Conservation (phyloP, 2,329 filamentous ascomycete genomes). For the Cytospora chrysosperma region DNA sequence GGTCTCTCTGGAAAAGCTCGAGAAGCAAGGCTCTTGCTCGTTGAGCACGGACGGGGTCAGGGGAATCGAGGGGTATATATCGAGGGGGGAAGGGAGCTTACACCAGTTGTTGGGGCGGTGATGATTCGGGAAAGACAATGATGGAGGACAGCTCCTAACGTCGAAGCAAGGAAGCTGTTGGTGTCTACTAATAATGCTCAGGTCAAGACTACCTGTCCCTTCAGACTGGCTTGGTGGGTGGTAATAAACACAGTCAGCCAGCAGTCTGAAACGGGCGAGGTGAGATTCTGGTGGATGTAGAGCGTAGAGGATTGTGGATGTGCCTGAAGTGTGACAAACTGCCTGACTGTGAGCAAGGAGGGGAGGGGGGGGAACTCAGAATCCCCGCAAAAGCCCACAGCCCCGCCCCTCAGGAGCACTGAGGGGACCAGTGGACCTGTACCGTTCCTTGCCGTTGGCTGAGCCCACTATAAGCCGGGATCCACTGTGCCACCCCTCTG, state of each 20-base stretch:
- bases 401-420: background rate
- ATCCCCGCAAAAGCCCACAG: background rate
- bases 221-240: background rate
- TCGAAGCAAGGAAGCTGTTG: background rate
- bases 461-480: slow-evolving; percentile 2
- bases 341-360: no score
- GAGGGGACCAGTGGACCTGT: background rate
- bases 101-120: slow-evolving; percentile 6
- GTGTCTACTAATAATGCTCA: slow-evolving; percentile 13
- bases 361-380: background rate
- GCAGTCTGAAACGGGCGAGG: background rate
- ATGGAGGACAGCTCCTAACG: slow-evolving; percentile 1
- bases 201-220: slow-evolving; percentile 1
- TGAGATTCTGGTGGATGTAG: background rate
- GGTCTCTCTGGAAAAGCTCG: background rate
- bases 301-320: background rate
- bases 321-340: background rate
- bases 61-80: background rate
- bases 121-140: background rate
- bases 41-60: background rate
- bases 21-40: background rate
- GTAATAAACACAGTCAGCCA: background rate
- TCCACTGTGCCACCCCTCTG: background rate
- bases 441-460: background rate
- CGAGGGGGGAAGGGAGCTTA: slow-evolving; percentile 8